Percentiles rank a stretch among this genome's conserved stretches.
phyloP scores from a whole-genome alignment of 192 early-diverging fungal genomes.

The Jimgerdemannia lactiflua region DNA sequence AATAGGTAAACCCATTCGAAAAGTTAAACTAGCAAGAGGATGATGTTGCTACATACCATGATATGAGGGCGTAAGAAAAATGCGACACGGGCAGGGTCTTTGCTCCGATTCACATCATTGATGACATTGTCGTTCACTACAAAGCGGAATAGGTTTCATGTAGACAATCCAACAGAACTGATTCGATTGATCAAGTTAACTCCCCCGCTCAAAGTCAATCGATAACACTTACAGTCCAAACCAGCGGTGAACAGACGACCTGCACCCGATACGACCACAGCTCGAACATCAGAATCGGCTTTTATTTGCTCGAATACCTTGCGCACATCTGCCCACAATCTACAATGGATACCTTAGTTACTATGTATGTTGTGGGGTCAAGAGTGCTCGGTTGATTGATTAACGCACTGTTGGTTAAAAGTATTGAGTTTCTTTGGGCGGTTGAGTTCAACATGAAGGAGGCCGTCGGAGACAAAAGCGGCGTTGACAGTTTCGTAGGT shows the following conservation, averaged over 20 bases:
- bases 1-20: not conserved
- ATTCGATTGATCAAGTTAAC: not conserved
- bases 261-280: constrained; percentile 74
- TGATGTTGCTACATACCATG: constrained; percentile 20
- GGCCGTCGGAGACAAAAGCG: constrained; percentile 48
- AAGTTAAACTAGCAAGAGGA: not conserved
- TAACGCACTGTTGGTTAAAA: constrained; percentile 59
- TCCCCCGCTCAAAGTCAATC: no score
- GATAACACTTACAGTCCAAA: constrained; percentile 67
- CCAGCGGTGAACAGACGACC: constrained; percentile 88
- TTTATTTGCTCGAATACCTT: constrained; percentile 56
- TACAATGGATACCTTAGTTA: constrained; percentile 13
- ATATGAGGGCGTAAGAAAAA: constrained; percentile 35
- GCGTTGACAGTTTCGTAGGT: constrained; percentile 62
- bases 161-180: not conserved
- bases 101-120: not conserved
- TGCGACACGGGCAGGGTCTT: constrained; percentile 27
- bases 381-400: constrained; percentile 12
- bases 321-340: constrained; percentile 66
- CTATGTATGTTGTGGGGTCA: not conserved
- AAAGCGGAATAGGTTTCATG: not conserved
- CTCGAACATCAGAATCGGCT: constrained; percentile 65
- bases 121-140: constrained; percentile 8
- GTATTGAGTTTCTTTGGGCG: constrained; percentile 83
- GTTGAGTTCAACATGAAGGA: constrained; percentile 83